Base-by-base conservation (phyloP, 2,329 filamentous ascomycete species). In the Calcarisporium arbuscula region DNA sequence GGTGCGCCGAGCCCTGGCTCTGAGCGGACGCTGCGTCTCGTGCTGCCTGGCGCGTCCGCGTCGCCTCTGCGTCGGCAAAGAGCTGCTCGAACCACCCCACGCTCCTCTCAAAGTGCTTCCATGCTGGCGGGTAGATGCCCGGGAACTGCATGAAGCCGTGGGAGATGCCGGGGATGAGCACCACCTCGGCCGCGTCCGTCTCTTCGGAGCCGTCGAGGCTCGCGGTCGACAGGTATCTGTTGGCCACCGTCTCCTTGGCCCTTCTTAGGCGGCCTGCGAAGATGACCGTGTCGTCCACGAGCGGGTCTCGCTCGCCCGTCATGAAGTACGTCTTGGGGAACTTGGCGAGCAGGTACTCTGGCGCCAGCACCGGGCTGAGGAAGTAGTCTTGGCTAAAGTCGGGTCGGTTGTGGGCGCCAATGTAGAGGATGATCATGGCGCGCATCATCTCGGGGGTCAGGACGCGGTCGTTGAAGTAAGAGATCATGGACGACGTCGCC, bases 391-490 rank as follows among this genome's bases (percentile, higher is more conserved):
- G 86, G 19, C 78, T 78, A 57, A 98, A 96, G 54, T 96, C 88
- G 0, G 92, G 92, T 1, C 89, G 82, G 57, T 92, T 86, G 54
- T 95, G 85, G 0, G 89, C 88, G 1, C 92, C 92, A 36, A 98
- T 85, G 57, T 98, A 98, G 5, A 98, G 70, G 45, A 98, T 94
- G 45, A 98, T 95, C 89, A 98, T 96, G 43, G 89, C 87, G 20
- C 92, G 84, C 83, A 96, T 95, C 87, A 96, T 95, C 60, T 98
- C 92, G 0, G 92, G 90, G 0, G 87, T 90, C 11, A 98, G 71
- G 19, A 98, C 85, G 19, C 92, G 82, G 58, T 98, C 92, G 57
- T 94, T 92, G 59, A 95, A 94, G 61, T 96, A 96, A 0, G 90
- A 95, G 22, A 98, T 94, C 78, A 95, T 94, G n/a, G 82, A 90